A percentile compares a stretch with the other conserved stretches of the same genome.
phyloP scores from a whole-genome alignment of 164 flowering plant genomes.

The Macadamia integrifolia region DNA sequence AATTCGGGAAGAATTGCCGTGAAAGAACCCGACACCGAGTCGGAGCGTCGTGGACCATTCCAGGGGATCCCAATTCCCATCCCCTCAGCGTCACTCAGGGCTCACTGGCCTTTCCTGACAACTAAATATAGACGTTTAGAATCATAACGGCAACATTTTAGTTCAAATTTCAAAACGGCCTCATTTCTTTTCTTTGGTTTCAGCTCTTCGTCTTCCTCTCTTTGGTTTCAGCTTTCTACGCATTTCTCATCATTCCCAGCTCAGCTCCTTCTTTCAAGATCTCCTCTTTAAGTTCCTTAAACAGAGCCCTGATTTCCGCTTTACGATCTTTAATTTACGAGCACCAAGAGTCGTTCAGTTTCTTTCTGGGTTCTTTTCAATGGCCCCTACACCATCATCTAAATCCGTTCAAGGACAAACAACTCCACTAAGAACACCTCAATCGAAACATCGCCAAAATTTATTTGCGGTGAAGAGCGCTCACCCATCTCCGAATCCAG shows the following conservation, averaged over 20 bases:
- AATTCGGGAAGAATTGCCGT: no score
- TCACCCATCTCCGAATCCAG: slow-evolving; percentile 48
- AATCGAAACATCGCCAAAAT: slow-evolving; percentile 51
- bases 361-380: slow-evolving; percentile 20
- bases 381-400: slow-evolving; percentile 68
- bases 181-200: slow-evolving; percentile 1
- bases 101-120: neutral
- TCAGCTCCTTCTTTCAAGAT: slow-evolving; percentile 1
- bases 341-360: neutral
- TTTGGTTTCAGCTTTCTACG: slow-evolving; percentile 13
- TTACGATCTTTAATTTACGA: neutral
- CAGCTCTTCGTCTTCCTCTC: slow-evolving; percentile 4
- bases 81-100: no score
- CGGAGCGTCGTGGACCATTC: no score
- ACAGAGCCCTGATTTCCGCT: neutral
- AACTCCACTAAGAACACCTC: slow-evolving; percentile 53
- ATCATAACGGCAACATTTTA: slow-evolving; percentile 48
- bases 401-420: slow-evolving; percentile 29
- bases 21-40: no score
- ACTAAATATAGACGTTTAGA: slow-evolving; percentile 30
- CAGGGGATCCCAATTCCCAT: no score
- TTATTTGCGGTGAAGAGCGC: slow-evolving; percentile 28
- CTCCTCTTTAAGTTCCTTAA: neutral
- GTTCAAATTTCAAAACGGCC: slow-evolving; percentile 18
- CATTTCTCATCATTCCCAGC: neutral